Evolutionary conservation across 805 yeast genomes (phyloP), one percentile per base, ranked within the genome.

Genomic region (Candida nemodendra): DNA sequence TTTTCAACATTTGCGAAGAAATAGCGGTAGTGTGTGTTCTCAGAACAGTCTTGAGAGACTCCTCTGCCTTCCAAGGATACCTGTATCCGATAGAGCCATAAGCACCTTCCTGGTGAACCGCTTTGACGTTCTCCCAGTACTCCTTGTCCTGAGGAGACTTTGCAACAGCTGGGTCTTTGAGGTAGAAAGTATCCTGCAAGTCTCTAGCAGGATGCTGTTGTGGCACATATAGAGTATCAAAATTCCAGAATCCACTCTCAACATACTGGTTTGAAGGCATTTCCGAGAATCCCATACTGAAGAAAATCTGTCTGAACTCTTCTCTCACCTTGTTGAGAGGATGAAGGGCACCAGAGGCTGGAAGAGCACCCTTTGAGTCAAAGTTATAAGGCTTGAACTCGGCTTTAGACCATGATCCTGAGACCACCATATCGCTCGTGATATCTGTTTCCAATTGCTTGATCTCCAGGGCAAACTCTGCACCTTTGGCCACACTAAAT

Each of bases 161-260:
- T 39, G 95, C 95, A 45, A 65, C 71, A 34, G 68, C 72, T 23
- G 99, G 99, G 61, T 93, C 98, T 62, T 90, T 91, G 67, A 93
- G 74, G 69, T 93, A 93, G 72, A 93, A 93, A 42, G 99, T 93
- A 69, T 93, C 99, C 68, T 93, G 99, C 63, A 93, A 75, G 64
- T 93, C 99, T 72, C 99, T 83, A 34, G 99, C 99, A 13, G 99
- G 99, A 70, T 93, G 99, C 71, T 93, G 98, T 71, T 93, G 99
- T 39, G 99, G 99, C 38, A 93, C 99, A 57, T 71, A 93, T 56
- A 93, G 75, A 3, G 99, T 79, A 64, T 93, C 99, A 60, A 93
- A 93, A 68, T 93, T 93, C 99, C 99, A 93, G 80, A 93, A 93
- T 4, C 98, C 98, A 13, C 93, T 78, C 62, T 93, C 99, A 36